Conservation (phyloP, 768 basidiomycete genomes). For the Cantharellus cinnabarinus region DNA sequence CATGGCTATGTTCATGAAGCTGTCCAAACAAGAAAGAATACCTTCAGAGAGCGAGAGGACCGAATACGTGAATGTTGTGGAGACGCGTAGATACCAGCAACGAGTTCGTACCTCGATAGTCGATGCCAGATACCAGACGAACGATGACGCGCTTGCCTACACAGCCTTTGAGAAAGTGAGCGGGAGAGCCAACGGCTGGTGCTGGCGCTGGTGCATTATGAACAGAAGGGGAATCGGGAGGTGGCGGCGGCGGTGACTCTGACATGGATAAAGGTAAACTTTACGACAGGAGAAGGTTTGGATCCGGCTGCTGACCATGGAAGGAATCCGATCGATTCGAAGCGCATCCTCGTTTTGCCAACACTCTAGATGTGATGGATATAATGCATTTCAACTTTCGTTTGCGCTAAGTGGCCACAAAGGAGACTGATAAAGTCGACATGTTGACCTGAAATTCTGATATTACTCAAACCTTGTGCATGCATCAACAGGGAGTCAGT, state of each 20-base stretch:
- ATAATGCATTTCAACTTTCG: too few relatives aligned
- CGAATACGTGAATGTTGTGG: neutral
- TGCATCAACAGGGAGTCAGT: neutral
- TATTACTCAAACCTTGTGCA: too few relatives aligned
- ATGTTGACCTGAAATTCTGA: too few relatives aligned
- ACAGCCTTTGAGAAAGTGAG: slow-evolving; percentile 84
- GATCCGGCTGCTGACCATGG: neutral
- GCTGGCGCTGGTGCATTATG: slow-evolving; percentile 24
- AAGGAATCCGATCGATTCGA: too few relatives aligned
- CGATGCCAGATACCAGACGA: slow-evolving; percentile 75
- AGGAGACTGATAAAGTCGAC: too few relatives aligned
- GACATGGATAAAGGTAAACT: neutral
- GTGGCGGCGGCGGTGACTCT: slow-evolving; percentile 1
- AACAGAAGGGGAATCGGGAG: slow-evolving; percentile 13
- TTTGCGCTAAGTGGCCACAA: too few relatives aligned
- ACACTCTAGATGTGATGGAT: too few relatives aligned
- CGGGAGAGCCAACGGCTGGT: slow-evolving; percentile 54
- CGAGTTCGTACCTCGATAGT: slow-evolving; percentile 52
- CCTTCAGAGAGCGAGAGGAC: slow-evolving; percentile 27
- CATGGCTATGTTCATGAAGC: slow-evolving; percentile 97
- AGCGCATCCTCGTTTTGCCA: too few relatives aligned
- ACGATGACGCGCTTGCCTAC: slow-evolving; percentile 94
- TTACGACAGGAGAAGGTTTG: neutral
- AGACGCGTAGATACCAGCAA: slow-evolving; percentile 10
- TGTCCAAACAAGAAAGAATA: slow-evolving; percentile 83